phyloP scores from a whole-genome alignment of 2,329 filamentous ascomycete genomes.

The Calonectria hawksworthii region DNA sequence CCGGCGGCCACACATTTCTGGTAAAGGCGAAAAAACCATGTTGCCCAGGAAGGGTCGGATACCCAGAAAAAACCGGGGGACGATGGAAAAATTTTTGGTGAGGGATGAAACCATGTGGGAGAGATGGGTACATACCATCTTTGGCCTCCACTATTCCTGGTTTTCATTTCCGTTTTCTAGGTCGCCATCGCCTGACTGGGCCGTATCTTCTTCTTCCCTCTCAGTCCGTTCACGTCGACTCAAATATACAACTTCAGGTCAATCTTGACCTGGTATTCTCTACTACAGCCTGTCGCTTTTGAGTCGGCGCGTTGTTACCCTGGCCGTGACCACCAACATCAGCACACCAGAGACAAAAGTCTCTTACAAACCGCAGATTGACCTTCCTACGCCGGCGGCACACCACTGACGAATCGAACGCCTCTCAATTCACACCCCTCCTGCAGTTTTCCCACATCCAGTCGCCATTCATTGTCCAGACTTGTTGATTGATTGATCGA shows the following conservation, averaged over 20 bases:
- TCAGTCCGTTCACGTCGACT: neutral
- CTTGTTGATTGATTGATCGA: conserved; percentile 10
- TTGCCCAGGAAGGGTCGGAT: conserved; percentile 11
- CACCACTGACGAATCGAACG: neutral
- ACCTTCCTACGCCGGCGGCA: conserved; percentile 16
- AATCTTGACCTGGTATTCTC: neutral
- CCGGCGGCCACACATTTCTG: conserved; percentile 28
- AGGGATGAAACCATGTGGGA: conserved; percentile 12
- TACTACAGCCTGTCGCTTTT: neutral
- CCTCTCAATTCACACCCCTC: neutral
- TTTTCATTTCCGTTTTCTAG: conserved; percentile 19
- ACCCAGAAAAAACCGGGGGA: conserved; percentile 21
- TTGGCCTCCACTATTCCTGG: conserved; percentile 23
- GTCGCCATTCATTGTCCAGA: neutral
- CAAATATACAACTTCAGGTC: neutral
- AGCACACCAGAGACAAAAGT: neutral
- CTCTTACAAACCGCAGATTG: neutral
- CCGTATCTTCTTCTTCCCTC: neutral
- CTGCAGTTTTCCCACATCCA: neutral
- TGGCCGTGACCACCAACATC: neutral
- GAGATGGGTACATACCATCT: conserved; percentile 12
- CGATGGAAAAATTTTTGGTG: conserved; percentile 15
- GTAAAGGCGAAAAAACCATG: conserved; percentile 7
- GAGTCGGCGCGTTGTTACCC: conserved; percentile 8
- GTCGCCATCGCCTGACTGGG: neutral